Base-by-base conservation (phyloP, 2,329 filamentous ascomycete species). In the Fusarium annulatum region DNA sequence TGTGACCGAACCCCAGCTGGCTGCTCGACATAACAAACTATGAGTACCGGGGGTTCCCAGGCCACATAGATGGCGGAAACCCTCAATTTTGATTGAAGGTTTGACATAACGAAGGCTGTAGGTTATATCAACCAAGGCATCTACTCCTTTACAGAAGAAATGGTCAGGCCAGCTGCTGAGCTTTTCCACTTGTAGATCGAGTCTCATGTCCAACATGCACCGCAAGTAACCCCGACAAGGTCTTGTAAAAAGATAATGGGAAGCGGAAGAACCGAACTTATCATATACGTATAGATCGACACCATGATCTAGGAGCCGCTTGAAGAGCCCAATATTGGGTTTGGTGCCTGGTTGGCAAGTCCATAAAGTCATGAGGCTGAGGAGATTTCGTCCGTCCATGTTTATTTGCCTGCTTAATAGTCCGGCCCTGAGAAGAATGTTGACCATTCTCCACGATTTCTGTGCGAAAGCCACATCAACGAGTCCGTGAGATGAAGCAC, bases 61-160 rank as follows among this genome's bases (percentile, higher is more conserved):
- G 7, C 19, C 34, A 12, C 61, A 41, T 1, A 60, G n/a, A 5
- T 41, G 18, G 9, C 18, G 34, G 3, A 63, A 7, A 15, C 26
- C 53, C 5, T 19, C 19, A 12, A 2, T 21, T 1, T 6, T n/a
- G 19, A 60, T n/a, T 7, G 4, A 18, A 38, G 10, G 23, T 19
- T 33, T 28, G 9, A 11, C 14, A 9, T 41, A 63, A 0, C 36
- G n/a, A 0, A 63, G 19, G 12, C 4, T 61, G 2, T 26, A 36
- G 1, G 30, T 23, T 14, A n/a, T 18, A 1, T 5, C 1, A 1
- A 16, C 1, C 38, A 61, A 42, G 3, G 1, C 28, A 16, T 7
- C 16, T 39, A 30, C 16, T 23, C 36, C 10, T 0, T 9, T 36
- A 2, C 5, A 15, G 8, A 61, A 56, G 38, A 34, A 61, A 4